Evolutionary conservation across 805 yeast species (phyloP), one percentile per base, ranked within the genome.

Genomic region (Vanderwaltozyma yarrowii): DNA sequence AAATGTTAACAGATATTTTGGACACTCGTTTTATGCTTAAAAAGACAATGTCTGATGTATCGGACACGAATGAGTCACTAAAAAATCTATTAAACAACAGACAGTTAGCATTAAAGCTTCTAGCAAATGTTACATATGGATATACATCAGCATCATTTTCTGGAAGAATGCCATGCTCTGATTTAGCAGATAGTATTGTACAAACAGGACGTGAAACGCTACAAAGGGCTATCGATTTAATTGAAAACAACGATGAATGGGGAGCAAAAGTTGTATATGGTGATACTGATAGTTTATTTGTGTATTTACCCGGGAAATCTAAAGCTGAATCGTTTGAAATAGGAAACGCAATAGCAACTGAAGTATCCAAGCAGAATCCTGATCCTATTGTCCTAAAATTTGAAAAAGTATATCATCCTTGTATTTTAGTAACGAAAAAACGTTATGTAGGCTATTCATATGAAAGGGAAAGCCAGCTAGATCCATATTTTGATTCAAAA

Each of bases 111-210:
- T 64, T 92, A 44, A 92, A 92, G 53, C 64, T 89, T 34, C 78
- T 87, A 31, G 96, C 98, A 1, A 88, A 87, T 58, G 98, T 92
- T 8, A 89, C 96, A 0, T 92, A 92, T 62, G 98, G 98, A 0
- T 92, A 92, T 54, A 72, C 96, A 0, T 81, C 96, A 1, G 98
- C 98, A 0, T 76, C 95, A 0, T 92, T 81, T 53, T 85, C 95
- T 8, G 98, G 98, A 0, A 66, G 98, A 45, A 92, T 92, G 98
- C 97, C 98, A 0, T 84, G 92, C 50, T 78, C 95, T 0, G 97
- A 88, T 54, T 70, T 92, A 23, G 95, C 98, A 0, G 98, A 92
- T 61, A 81, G 94, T 11, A 85, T 92, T 55, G 98, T 92, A 1
- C 76, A 87, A 17, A 78, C 92, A 0, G 98, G 92, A 0, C 66